phyloP scores from a whole-genome alignment of 2,329 filamentous ascomycete species.

The Aspergillus aculeatus region DNA sequence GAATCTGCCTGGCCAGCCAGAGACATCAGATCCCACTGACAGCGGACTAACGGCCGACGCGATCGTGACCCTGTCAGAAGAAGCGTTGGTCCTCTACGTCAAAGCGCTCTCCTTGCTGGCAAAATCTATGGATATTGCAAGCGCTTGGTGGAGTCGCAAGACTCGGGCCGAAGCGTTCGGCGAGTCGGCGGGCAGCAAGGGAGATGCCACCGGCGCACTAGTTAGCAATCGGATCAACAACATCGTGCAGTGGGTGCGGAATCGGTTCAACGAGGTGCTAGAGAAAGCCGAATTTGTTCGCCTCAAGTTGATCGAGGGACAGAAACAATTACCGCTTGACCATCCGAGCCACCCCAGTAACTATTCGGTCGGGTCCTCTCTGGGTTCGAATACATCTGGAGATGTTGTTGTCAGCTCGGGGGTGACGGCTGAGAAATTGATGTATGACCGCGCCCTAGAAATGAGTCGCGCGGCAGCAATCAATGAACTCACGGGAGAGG shows the following conservation, averaged over 20 bases:
- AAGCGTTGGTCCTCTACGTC: constrained; percentile 92
- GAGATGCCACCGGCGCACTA: constrained; percentile 50
- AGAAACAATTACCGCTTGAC: constrained; percentile 76
- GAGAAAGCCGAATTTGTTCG: constrained; percentile 96
- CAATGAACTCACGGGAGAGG: constrained; percentile 90
- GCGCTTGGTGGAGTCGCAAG: constrained; percentile 84
- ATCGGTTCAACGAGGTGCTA: constrained; percentile 92
- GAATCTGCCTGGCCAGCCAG: constrained; percentile 29
- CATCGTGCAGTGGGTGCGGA: constrained; percentile 92
- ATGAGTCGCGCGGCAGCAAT: constrained; percentile 95
- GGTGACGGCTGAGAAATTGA: constrained; percentile 90
- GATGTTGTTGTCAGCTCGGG: constrained; percentile 84
- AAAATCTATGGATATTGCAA: constrained; percentile 93
- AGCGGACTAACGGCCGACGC: constrained; percentile 82
- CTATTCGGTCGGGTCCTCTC: constrained; percentile 59
- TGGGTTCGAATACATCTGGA: constrained; percentile 62
- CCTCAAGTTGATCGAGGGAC: constrained; percentile 79
- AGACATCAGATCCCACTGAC: constrained; percentile 59
- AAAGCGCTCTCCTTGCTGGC: constrained; percentile 87
- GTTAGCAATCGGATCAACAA: constrained; percentile 76
- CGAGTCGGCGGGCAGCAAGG: constrained; percentile 45
- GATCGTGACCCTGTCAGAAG: constrained; percentile 82
- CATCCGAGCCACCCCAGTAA: constrained; percentile 86
- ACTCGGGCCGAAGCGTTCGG: constrained; percentile 61
- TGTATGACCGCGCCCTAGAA: constrained; percentile 96